Conservation (phyloP, 257 asterid species). For the Solanum medicagineum region DNA sequence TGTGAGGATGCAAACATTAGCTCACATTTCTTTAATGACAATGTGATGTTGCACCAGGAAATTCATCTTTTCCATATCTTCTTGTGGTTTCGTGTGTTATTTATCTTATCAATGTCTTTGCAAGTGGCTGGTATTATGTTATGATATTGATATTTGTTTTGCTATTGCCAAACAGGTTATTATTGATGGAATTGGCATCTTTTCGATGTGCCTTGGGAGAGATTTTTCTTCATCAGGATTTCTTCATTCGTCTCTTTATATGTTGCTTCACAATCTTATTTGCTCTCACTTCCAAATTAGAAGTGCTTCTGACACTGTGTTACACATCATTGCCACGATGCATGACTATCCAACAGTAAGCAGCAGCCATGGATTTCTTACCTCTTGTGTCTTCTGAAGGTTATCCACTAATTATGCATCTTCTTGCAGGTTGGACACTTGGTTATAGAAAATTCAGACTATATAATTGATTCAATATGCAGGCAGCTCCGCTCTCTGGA, state of each 20-base stretch:
- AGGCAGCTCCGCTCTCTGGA: slow-evolving; percentile 86
- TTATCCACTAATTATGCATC: neutral
- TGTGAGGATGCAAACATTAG: slow-evolving; percentile 42
- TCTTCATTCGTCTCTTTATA: slow-evolving; percentile 84
- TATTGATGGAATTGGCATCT: slow-evolving; percentile 82
- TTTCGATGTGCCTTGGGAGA: slow-evolving; percentile 56
- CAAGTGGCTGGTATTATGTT: neutral
- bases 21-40: slow-evolving; percentile 61
- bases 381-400: slow-evolving; percentile 6
- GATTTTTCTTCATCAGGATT: slow-evolving; percentile 78
- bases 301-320: slow-evolving; percentile 69
- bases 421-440: slow-evolving; percentile 88
- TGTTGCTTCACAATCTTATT: slow-evolving; percentile 79
- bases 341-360: slow-evolving; percentile 76
- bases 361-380: slow-evolving; percentile 12
- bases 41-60: slow-evolving; percentile 88
- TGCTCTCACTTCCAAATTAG: slow-evolving; percentile 78
- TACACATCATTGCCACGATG: slow-evolving; percentile 49
- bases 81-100: neutral
- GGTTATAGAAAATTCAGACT: slow-evolving; percentile 82
- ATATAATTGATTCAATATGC: slow-evolving; percentile 81
- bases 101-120: neutral
- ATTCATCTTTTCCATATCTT: slow-evolving; percentile 13
- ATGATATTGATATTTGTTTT: neutral
- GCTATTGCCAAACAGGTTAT: slow-evolving; percentile 43